Base-by-base conservation (phyloP, 2,329 filamentous ascomycete genomes). In the Xylariaceae sp. region DNA sequence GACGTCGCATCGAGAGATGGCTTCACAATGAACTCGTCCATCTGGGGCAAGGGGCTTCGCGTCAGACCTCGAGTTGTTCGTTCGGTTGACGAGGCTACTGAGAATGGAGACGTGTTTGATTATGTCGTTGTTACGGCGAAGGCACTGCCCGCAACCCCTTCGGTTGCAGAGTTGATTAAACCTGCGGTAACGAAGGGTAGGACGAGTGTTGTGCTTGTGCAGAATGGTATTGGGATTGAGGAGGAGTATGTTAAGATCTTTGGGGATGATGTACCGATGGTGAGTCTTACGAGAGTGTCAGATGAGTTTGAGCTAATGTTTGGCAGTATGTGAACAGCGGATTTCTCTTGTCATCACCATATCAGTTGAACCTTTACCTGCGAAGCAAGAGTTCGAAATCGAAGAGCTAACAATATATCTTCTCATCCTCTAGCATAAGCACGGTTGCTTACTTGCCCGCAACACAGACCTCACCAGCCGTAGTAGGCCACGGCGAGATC, bases 171-270 rank as follows among this genome's bases (percentile, higher is more conserved):
- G 48, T 43, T 66, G 39, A 60, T 69, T 53, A 47, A 41, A n/a
- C 66, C 66, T 1, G 66, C 62, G 2, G 55, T 68, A 11, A 51
- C 54, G 14, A 46, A 54, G 13, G 57, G 48, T 9, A 53, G 33
- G 13, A 82, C 79, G 0, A 69, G 73, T 6, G 75, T 83, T 40
- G 77, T 78, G n/a, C 71, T 84, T 6, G 67, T 82, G 31, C 80
- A 84, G 59, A 84, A 83, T 57, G 81, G 81, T 13, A 75, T 83
- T 47, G 73, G 70, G 7, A 79, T 83, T 53, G 81, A 84, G 61
- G 70, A 75, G 3, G 75, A 78, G 47, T 80, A 78, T 50, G 62
- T 61, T 0, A 63, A 68, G 5, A 83, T 76, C 55, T 77, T 79
- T 0, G 45, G 63, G 1, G 81, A 78, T 52, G 48, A 56, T 14